Conservation (phyloP, 1,284 basidiomycete species). For the Apiotrichum akiyoshidainum region DNA sequence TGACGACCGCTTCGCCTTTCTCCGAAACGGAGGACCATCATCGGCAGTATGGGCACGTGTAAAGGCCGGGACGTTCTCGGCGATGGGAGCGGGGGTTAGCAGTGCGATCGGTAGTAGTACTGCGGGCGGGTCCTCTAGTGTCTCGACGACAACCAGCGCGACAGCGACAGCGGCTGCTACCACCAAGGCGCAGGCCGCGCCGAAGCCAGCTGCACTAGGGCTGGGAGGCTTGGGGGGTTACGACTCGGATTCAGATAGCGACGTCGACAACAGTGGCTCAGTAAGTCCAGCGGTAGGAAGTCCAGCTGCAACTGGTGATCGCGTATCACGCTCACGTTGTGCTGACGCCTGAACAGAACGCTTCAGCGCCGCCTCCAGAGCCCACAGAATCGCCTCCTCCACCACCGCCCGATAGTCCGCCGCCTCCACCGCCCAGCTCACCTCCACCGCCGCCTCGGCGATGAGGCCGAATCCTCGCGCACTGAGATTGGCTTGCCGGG, state of each 20-base stretch:
- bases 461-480: too few species aligned
- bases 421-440: conserved; percentile 15
- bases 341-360: neutral
- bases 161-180: neutral
- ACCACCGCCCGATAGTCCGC: conserved; percentile 6
- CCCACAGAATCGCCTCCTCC: conserved; percentile 14
- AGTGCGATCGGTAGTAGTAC: neutral
- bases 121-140: neutral
- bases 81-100: neutral
- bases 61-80: neutral
- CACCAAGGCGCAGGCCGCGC: neutral
- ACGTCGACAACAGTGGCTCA: conserved; percentile 24
- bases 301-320: too few species aligned
- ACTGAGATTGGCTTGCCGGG: too few species aligned
- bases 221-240: conserved; percentile 36
- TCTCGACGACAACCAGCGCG: neutral
- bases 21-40: conserved; percentile 64
- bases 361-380: conserved; percentile 15
- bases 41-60: conserved; percentile 58
- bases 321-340: too few species aligned
- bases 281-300: conserved; percentile 1
- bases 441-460: conserved; percentile 1
- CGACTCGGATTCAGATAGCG: conserved; percentile 32
- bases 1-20: conserved; percentile 69
- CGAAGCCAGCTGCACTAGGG: neutral